Evolutionary conservation across 768 basidiomycete species (phyloP).

Genomic region (Pleurotus giganteus): DNA sequence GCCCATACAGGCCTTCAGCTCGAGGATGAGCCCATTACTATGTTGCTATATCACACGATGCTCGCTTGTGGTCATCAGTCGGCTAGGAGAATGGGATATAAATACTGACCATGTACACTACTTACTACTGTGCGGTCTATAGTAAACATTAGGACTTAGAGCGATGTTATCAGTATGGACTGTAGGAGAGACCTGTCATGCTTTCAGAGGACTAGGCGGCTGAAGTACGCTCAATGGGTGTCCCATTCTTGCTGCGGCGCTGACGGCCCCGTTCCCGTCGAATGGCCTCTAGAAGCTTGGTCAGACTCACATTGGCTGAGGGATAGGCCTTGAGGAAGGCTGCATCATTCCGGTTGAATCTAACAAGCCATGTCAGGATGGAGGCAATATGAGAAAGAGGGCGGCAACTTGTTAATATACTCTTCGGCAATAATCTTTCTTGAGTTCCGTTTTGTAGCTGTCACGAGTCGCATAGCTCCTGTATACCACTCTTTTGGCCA

Average conservation of each 20-base stretch:
- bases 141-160: too few species aligned
- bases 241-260: conserved; percentile 7
- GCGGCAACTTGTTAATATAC: neutral
- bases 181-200: too few species aligned
- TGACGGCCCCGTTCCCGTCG: neutral
- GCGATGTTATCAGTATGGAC: too few species aligned
- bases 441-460: conserved; percentile 4
- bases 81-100: too few species aligned
- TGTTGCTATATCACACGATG: too few species aligned
- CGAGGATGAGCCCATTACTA: too few species aligned
- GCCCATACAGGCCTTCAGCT: too few species aligned
- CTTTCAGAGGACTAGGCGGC: too few species aligned
- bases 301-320: neutral
- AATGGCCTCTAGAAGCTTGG: conserved; percentile 5
- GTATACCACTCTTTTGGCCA: conserved; percentile 12
- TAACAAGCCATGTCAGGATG: neutral
- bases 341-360: neutral
- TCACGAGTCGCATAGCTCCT: neutral
- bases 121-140: too few species aligned
- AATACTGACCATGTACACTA: too few species aligned
- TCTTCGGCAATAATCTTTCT: neutral
- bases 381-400: neutral
- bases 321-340: conserved; percentile 7
- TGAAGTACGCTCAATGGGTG: conserved; percentile 7
- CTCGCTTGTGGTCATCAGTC: too few species aligned